Evolutionary conservation across 768 basidiomycete species (phyloP).

Genomic region (Naganishia friedmannii): DNA sequence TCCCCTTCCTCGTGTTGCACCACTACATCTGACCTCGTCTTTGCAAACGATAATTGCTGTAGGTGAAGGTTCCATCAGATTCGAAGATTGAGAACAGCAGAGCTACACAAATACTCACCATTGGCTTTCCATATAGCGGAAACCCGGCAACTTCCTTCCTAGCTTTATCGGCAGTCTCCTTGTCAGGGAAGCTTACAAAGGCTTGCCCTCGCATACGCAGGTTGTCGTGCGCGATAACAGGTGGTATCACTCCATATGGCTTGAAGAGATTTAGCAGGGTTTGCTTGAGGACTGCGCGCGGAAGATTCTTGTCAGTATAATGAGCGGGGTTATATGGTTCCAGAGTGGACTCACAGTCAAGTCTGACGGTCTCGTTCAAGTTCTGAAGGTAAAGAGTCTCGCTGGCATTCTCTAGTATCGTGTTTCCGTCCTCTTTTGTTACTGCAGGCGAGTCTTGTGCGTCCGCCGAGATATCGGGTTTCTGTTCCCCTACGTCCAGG

Average conservation of each 20-base stretch:
- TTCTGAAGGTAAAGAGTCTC: constrained; percentile 96
- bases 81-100: no score
- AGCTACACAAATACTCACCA: constrained; percentile 60
- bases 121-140: constrained; percentile 92
- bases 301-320: neutral
- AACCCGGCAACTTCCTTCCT: constrained; percentile 90
- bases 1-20: constrained; percentile 70
- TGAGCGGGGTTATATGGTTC: neutral
- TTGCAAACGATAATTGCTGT: constrained; percentile 93
- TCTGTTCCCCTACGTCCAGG: constrained; percentile 2
- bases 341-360: constrained; percentile 46
- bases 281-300: constrained; percentile 70
- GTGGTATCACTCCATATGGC: constrained; percentile 84
- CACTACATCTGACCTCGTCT: constrained; percentile 81
- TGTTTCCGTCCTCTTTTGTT: constrained; percentile 38
- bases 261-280: constrained; percentile 86
- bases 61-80: neutral
- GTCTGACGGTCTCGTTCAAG: constrained; percentile 73
- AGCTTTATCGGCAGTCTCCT: constrained; percentile 79
- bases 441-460: constrained; percentile 24
- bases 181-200: constrained; percentile 83
- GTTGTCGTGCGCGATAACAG: constrained; percentile 92
- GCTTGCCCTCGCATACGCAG: constrained; percentile 98
- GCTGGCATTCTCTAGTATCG: constrained; percentile 54
- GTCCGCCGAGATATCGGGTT: constrained; percentile 8